Conservation (phyloP, 2,329 filamentous ascomycete species). For the Fusarium sp. region DNA sequence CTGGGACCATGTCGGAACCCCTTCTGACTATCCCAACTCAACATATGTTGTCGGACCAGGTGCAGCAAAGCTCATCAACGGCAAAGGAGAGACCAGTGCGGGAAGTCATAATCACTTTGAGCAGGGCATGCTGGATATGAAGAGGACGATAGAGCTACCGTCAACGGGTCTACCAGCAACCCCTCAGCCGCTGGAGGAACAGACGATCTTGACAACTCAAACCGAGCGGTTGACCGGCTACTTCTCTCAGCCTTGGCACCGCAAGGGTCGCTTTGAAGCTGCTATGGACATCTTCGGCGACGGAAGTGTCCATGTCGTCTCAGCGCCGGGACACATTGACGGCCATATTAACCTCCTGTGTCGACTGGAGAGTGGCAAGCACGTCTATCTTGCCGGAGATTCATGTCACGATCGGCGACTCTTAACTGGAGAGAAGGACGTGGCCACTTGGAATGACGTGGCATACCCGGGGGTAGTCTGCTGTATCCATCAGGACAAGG, state of each 20-base stretch:
- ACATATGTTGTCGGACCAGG: slow-evolving; percentile 18
- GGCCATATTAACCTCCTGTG: slow-evolving; percentile 23
- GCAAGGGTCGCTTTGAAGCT: not conserved
- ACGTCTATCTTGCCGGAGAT: slow-evolving; percentile 23
- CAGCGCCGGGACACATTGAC: slow-evolving; percentile 12
- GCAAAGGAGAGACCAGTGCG: not conserved
- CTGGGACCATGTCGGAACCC: slow-evolving; percentile 25
- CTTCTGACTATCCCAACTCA: slow-evolving; percentile 12
- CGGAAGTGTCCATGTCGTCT: slow-evolving; percentile 12
- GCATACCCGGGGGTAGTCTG: not conserved
- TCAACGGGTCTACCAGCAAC: not conserved
- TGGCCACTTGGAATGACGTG: slow-evolving; percentile 11
- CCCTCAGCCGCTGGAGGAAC: slow-evolving; percentile 3
- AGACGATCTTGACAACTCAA: not conserved
- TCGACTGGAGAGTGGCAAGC: slow-evolving; percentile 1
- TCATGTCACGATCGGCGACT: slow-evolving; percentile 16
- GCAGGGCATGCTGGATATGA: slow-evolving; percentile 1
- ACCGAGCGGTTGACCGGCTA: not conserved
- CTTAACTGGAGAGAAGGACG: slow-evolving; percentile 10
- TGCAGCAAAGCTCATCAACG: slow-evolving; percentile 4
- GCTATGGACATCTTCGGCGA: slow-evolving; percentile 18
- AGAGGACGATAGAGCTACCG: slow-evolving; percentile 12
- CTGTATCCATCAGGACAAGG: slow-evolving; percentile 14
- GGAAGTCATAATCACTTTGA: slow-evolving; percentile 21
- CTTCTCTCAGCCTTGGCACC: not conserved